Percentiles rank a stretch among this genome's conserved stretches.
Evolutionary conservation across 179 eudicot species (phyloP).

Genomic region (Patellifolia procumbens): DNA sequence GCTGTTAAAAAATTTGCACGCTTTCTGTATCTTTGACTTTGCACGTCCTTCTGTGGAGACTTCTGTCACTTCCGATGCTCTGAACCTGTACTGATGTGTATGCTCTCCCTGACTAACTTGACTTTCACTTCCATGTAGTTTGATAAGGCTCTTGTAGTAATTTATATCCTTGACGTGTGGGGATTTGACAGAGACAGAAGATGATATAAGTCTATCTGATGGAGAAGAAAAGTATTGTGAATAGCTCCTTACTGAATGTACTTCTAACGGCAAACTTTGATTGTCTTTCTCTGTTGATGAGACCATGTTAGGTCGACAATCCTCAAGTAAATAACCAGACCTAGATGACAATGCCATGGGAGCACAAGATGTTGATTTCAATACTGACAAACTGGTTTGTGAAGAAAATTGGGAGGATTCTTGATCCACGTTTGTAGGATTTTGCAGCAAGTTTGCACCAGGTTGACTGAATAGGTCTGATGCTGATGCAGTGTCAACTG

Average conservation of each 20-base stretch:
- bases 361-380: background rate
- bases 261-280: conserved; percentile 5
- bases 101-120: conserved; percentile 22
- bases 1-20: conserved; percentile 45
- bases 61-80: conserved; percentile 7
- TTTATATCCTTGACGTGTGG: conserved; percentile 33
- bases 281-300: conserved; percentile 5
- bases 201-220: conserved; percentile 3
- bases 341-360: background rate
- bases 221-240: background rate
- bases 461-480: conserved; percentile 1
- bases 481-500: background rate
- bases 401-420: background rate
- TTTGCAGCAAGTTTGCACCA: background rate
- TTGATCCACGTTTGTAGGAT: background rate
- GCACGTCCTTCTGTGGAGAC: conserved; percentile 13
- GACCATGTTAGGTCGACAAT: background rate
- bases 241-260: conserved; percentile 4
- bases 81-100: conserved; percentile 10
- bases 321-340: background rate
- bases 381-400: background rate
- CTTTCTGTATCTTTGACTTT: conserved; percentile 28
- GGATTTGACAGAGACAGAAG: conserved; percentile 21
- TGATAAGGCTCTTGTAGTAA: conserved; percentile 50
- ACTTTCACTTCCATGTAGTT: conserved; percentile 49